Base-by-base conservation (phyloP, 2,329 filamentous ascomycete species). In the Neobulgaria alba region DNA sequence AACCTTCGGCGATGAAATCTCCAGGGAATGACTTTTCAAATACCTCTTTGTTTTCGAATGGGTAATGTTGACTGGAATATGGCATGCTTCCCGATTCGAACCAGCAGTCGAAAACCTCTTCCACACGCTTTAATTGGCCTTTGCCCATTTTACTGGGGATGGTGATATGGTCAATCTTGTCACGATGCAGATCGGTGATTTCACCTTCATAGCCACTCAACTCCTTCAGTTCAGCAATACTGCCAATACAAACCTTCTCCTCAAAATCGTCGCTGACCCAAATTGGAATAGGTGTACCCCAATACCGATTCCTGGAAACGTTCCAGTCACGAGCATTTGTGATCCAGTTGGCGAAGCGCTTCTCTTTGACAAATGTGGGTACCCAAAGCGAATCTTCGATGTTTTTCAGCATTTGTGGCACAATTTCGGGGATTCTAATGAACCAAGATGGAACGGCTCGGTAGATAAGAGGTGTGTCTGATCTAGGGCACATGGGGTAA, bases 21-120 rank as follows among this genome's bases (percentile, higher is more conserved):
- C 85, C 89, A 0, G 89, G 89, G 67, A 93, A 95, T 2, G 77
- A 79, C 49, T 79, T 74, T 53, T 88, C 73, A 49, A 95, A 90
- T 45, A 80, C 74, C 8, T 89, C 85, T 52, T 80, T 76, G 57
- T 92, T 92, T 64, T 90, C 84, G 58, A 95, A 95, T 5, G 89
- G 89, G 59, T 93, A 95, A 61, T 95, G 89, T 48, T 84, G 78
- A 51, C 82, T 88, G 31, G 86, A 85, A 59, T 94, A 95, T 2
- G 89, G 89, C 89, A 95, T 95, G 59, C 84, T 89, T 46, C 89
- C 89, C 32, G 88, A 95, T 63, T 95, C 89, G 49, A 95, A 94
- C 88, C 89, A 95, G 60, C 89, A 95, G 65, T 95, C 89, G 54
- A 95, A 95, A 3, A 95, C 86, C 60, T 95, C 88, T 38, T 87